Conservation (phyloP, 192 early-diverging fungal species). For the Coemansia furcata region DNA sequence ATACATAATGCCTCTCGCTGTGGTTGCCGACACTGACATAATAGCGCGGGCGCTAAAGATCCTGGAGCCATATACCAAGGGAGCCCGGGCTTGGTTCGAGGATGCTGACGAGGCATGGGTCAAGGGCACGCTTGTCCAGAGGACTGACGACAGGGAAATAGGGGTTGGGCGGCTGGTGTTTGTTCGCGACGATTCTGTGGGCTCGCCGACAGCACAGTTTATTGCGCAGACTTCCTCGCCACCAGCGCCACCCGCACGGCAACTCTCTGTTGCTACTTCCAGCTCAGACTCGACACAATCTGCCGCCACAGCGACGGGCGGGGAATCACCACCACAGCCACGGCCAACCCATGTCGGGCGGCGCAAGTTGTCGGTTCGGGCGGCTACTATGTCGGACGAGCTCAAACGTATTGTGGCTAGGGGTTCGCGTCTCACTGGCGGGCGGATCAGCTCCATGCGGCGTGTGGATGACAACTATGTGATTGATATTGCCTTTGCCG, state of each 20-base stretch:
- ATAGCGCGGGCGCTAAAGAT: slow-evolving; percentile 46
- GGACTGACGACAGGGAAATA: slow-evolving; percentile 34
- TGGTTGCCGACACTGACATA: slow-evolving; percentile 25
- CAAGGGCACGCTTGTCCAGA: slow-evolving; percentile 57
- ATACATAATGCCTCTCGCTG: slow-evolving; percentile 25
- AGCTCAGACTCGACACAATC: slow-evolving; percentile 3
- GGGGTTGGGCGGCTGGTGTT: slow-evolving; percentile 47
- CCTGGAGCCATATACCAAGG: slow-evolving; percentile 68
- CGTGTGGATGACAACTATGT: slow-evolving; percentile 31
- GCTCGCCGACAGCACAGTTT: slow-evolving; percentile 34
- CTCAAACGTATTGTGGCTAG: slow-evolving; percentile 36
- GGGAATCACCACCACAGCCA: neutral
- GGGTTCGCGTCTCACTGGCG: slow-evolving; percentile 49
- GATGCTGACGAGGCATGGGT: slow-evolving; percentile 86
- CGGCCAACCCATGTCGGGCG: neutral
- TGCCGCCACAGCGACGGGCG: neutral
- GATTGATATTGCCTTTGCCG: slow-evolving; percentile 39
- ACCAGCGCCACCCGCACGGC: slow-evolving; percentile 6
- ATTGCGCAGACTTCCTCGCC: slow-evolving; percentile 35
- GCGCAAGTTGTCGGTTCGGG: slow-evolving; percentile 24
- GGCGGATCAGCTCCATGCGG: slow-evolving; percentile 38
- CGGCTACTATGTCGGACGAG: slow-evolving; percentile 31
- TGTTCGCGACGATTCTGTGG: slow-evolving; percentile 32
- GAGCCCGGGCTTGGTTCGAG: slow-evolving; percentile 84
- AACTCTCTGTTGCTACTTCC: neutral